These are phyloP conservation scores for Cercospora beticola DNA, from an alignment of 2,329 filamentous ascomycete species.

Conservation along the genomic window DNA sequence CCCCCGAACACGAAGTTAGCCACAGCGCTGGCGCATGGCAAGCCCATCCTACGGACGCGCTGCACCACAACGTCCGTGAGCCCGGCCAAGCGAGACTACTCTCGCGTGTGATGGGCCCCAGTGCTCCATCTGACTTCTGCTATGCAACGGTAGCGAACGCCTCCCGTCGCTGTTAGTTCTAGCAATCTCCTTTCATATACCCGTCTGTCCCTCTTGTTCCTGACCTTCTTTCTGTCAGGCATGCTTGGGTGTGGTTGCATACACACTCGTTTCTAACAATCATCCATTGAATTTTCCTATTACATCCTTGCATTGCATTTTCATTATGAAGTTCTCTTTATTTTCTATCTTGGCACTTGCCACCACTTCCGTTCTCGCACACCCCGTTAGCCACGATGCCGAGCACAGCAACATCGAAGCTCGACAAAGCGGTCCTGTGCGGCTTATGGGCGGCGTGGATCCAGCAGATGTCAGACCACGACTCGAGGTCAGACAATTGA, in stretches of 20 bases:
- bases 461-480: conserved; percentile 17
- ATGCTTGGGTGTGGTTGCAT: conserved; percentile 11
- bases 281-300: conserved; percentile 8
- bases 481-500: conserved; percentile 30
- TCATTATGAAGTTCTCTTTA: conserved; percentile 24
- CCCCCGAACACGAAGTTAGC: conserved; percentile 15
- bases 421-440: conserved; percentile 6
- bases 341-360: conserved; percentile 22
- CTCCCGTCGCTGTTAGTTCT: conserved; percentile 11
- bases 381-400: conserved; percentile 14
- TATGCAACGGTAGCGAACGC: conserved; percentile 17
- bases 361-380: conserved; percentile 23
- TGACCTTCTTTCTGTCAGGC: neutral
- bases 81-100: conserved; percentile 16
- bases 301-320: conserved; percentile 6
- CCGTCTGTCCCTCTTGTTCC: conserved; percentile 4
- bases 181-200: conserved; percentile 14
- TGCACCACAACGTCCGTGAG: conserved; percentile 5
- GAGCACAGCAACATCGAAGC: conserved; percentile 19
- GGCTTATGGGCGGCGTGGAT: neutral
- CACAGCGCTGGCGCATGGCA: conserved; percentile 4
- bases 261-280: conserved; percentile 9
- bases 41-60: neutral
- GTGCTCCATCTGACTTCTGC: conserved; percentile 11
- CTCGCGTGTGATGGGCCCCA: conserved; percentile 17